Percentiles rank a stretch among this genome's conserved stretches.
Evolutionary conservation across 108 stramenopile species (phyloP).

Genomic region (Chaetoceros muelleri): DNA sequence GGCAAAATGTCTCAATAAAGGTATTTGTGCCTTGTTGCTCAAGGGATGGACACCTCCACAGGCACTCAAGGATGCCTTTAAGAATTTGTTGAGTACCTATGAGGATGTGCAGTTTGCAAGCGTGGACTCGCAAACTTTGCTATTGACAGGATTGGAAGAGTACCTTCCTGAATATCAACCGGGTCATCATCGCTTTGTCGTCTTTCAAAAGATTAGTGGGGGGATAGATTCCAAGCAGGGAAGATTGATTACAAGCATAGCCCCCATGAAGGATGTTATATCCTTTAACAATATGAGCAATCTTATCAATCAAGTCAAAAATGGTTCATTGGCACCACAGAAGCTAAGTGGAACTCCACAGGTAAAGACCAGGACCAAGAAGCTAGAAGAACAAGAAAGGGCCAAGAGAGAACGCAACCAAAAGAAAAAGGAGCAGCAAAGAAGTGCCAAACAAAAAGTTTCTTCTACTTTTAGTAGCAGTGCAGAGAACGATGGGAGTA

Average conservation of each 20-base stretch:
- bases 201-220: constrained; percentile 72
- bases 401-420: constrained; percentile 59
- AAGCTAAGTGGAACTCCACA: constrained; percentile 50
- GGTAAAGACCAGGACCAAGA: constrained; percentile 78
- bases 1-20: constrained; percentile 72
- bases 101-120: constrained; percentile 68
- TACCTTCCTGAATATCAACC: constrained; percentile 54
- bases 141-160: constrained; percentile 70
- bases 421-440: constrained; percentile 34
- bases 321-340: constrained; percentile 24
- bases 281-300: constrained; percentile 59
- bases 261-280: constrained; percentile 36
- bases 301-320: constrained; percentile 35
- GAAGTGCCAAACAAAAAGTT: constrained; percentile 24
- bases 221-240: constrained; percentile 33
- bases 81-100: constrained; percentile 58
- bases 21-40: constrained; percentile 59
- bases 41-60: constrained; percentile 65
- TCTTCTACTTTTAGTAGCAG: constrained; percentile 18
- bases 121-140: constrained; percentile 55
- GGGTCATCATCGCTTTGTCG: constrained; percentile 69
- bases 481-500: constrained; percentile 56
- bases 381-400: constrained; percentile 60
- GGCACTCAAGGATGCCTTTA: constrained; percentile 69
- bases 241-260: constrained; percentile 59